Evolutionary conservation across 225 moss, liverwort and hornwort species (phyloP).

Genomic region (Climacium dendroides): DNA sequence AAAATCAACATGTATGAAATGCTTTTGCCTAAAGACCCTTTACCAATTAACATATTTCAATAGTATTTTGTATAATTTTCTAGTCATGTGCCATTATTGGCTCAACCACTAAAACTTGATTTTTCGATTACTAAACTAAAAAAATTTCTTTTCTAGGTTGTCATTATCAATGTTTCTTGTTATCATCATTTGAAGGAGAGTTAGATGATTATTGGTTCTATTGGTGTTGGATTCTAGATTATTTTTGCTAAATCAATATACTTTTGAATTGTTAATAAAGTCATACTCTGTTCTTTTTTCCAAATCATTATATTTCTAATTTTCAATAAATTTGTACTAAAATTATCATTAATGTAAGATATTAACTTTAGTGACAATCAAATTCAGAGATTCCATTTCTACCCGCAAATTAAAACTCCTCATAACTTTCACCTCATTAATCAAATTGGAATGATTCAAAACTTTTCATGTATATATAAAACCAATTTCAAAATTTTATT

Average conservation of each 20-base stretch:
- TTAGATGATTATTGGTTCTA: background rate
- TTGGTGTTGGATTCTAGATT: background rate
- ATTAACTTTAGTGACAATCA: too few relatives aligned
- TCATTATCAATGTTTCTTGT: too few relatives aligned
- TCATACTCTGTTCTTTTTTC: rapidly evolving
- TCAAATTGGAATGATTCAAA: too few relatives aligned
- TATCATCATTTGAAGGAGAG: background rate
- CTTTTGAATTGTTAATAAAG: background rate
- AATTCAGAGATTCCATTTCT: too few relatives aligned
- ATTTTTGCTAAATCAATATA: background rate
- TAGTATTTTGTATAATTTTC: background rate
- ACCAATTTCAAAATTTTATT: too few relatives aligned
- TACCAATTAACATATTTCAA: background rate
- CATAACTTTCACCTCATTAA: too few relatives aligned
- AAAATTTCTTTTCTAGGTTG: background rate
- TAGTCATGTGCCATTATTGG: background rate
- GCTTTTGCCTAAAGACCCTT: background rate
- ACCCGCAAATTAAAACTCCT: too few relatives aligned
- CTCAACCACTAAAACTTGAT: background rate
- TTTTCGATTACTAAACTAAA: background rate
- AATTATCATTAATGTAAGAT: too few relatives aligned
- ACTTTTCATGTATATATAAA: too few relatives aligned
- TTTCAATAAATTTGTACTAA: too few relatives aligned
- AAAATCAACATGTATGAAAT: background rate
- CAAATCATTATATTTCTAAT: too few relatives aligned